These are phyloP conservation scores for Paraphoma chrysanthemicola DNA, from an alignment of 2,329 filamentous ascomycete genomes.

Conservation along the genomic window DNA sequence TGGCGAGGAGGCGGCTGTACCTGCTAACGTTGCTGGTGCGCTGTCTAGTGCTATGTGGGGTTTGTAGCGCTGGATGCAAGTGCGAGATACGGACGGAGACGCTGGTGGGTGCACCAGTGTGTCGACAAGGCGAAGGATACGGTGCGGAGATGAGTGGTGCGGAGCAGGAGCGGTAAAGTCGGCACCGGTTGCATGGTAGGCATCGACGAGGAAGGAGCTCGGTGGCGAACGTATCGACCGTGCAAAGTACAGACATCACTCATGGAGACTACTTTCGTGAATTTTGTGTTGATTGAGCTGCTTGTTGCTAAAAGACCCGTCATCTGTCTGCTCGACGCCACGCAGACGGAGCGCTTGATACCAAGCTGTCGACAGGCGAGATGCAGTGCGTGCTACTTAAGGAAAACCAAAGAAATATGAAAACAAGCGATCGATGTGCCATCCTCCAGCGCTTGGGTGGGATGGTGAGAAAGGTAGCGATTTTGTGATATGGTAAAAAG, in stretches of 20 bases:
- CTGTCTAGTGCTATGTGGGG: neutral
- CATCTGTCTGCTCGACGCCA: constrained; percentile 42
- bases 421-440: constrained; percentile 33
- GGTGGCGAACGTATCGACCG: neutral
- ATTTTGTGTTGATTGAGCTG: constrained; percentile 3
- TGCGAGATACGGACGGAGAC: neutral
- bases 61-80: neutral
- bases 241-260: neutral
- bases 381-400: constrained; percentile 18
- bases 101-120: neutral
- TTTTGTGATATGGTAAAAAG: constrained; percentile 16
- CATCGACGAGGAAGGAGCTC: neutral
- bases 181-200: neutral
- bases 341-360: constrained; percentile 35
- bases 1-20: neutral
- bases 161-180: constrained; percentile 1
- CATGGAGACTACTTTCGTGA: neutral
- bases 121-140: neutral
- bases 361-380: constrained; percentile 37
- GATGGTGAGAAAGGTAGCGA: constrained; percentile 28
- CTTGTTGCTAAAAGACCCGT: constrained; percentile 21
- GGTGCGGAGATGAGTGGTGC: constrained; percentile 2
- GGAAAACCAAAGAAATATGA: constrained; percentile 13
- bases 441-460: constrained; percentile 48
- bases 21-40: neutral